phyloP scores from a whole-genome alignment of 805 yeast genomes.

The Sugiyamaella qingdaonensis region DNA sequence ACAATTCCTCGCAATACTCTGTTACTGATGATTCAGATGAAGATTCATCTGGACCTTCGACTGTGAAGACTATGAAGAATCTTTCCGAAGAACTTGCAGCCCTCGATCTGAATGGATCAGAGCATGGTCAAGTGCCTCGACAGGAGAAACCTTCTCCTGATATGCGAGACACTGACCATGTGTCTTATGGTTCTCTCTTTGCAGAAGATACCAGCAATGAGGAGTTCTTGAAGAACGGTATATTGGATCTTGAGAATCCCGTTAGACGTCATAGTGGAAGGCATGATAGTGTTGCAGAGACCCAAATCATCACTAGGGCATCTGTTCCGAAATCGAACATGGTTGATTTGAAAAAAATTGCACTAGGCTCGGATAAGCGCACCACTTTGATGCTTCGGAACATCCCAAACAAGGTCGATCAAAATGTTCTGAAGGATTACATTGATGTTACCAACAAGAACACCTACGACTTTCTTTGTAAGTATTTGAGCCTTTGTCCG shows the following conservation, averaged over 20 bases:
- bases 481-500: conserved; percentile 14
- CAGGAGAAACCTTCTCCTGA: too few species aligned
- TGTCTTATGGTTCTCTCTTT: not conserved
- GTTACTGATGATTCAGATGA: not conserved
- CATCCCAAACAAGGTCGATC: conserved; percentile 50
- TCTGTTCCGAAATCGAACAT: conserved; percentile 33
- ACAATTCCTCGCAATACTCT: not conserved
- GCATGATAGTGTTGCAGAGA: not conserved
- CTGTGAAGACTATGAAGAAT: not conserved
- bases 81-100: not conserved
- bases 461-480: conserved; percentile 40
- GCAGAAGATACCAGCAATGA: not conserved
- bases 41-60: not conserved
- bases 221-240: not conserved
- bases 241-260: not conserved
- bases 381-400: conserved; percentile 51
- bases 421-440: conserved; percentile 42
- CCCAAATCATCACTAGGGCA: conserved; percentile 25
- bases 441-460: conserved; percentile 42
- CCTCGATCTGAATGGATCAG: too few species aligned
- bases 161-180: not conserved
- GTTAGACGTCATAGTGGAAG: not conserved
- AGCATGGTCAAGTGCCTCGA: too few species aligned
- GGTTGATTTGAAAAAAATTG: conserved; percentile 40
- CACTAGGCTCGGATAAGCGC: conserved; percentile 41